phyloP scores from a whole-genome alignment of 306 rosid species.

The Datisca glomerata region DNA sequence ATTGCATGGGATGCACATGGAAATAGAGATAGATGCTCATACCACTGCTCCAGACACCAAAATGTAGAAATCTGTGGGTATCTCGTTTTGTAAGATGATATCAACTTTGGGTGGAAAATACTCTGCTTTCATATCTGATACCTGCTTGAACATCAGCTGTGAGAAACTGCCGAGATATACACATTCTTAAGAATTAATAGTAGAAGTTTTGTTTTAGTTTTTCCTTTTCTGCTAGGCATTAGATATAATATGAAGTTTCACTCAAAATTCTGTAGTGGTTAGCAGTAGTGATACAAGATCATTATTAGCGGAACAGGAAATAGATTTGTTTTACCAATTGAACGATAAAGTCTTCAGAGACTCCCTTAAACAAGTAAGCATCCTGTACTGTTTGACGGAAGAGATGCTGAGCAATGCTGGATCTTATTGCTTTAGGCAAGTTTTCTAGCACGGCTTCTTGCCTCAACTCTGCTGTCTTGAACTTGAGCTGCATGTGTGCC shows the following conservation, averaged over 20 bases:
- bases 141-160: slow-evolving; percentile 30
- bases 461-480: slow-evolving; percentile 74
- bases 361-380: slow-evolving; percentile 60
- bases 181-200: too few species aligned
- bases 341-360: slow-evolving; percentile 51
- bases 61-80: slow-evolving; percentile 69
- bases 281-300: too few species aligned
- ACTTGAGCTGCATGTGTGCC: slow-evolving; percentile 75
- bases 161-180: too few species aligned
- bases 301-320: not conserved
- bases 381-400: slow-evolving; percentile 42
- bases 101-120: slow-evolving; percentile 81
- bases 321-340: slow-evolving; percentile 38
- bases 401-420: slow-evolving; percentile 65
- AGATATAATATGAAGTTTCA: too few species aligned
- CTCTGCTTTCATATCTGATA: slow-evolving; percentile 73
- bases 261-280: too few species aligned
- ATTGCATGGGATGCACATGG: slow-evolving; percentile 7
- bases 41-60: slow-evolving; percentile 77
- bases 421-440: slow-evolving; percentile 73
- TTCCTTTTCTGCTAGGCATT: too few species aligned
- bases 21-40: slow-evolving; percentile 14
- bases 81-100: slow-evolving; percentile 69
- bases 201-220: too few species aligned
- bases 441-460: slow-evolving; percentile 58